These are phyloP conservation scores for Perilla frutescens DNA, from an alignment of 257 asterid species.

Conservation along the genomic window DNA sequence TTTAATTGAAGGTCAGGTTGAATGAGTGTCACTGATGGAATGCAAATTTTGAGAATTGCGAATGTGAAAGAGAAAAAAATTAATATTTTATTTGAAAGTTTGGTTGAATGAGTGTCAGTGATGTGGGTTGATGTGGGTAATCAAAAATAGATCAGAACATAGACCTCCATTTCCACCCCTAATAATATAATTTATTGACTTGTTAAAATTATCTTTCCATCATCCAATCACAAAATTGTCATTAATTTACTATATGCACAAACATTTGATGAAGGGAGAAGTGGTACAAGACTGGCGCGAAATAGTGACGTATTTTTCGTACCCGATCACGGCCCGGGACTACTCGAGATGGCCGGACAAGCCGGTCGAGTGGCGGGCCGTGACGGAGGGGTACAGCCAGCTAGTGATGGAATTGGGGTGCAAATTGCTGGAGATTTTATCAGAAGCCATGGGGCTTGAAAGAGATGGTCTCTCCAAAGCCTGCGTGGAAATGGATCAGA, in stretches of 20 bases:
- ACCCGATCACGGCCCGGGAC: slow-evolving; percentile 71
- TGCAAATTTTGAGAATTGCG: no score
- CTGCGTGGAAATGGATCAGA: slow-evolving; percentile 87
- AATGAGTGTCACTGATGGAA: no score
- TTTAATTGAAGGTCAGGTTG: no score
- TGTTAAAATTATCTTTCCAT: no score
- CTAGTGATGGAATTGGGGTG: slow-evolving; percentile 64
- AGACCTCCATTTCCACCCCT: no score
- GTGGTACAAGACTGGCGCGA: slow-evolving; percentile 92
- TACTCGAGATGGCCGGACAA: slow-evolving; percentile 84
- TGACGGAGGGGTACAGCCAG: slow-evolving; percentile 60
- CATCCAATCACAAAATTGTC: no score
- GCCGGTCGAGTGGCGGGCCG: slow-evolving; percentile 74
- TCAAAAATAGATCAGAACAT: no score
- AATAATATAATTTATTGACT: no score
- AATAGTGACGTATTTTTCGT: slow-evolving; percentile 76
- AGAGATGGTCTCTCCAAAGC: slow-evolving; percentile 73
- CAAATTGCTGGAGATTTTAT: slow-evolving; percentile 60
- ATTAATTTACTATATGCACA: not conserved
- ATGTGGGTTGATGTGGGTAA: no score
- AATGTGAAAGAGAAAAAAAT: no score
- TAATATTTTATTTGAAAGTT: no score
- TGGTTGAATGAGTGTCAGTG: no score
- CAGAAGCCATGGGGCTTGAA: slow-evolving; percentile 84
- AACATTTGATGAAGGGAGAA: slow-evolving; percentile 62